phyloP scores from a whole-genome alignment of 2,329 filamentous ascomycete genomes.

The Seiridium unicorne region DNA sequence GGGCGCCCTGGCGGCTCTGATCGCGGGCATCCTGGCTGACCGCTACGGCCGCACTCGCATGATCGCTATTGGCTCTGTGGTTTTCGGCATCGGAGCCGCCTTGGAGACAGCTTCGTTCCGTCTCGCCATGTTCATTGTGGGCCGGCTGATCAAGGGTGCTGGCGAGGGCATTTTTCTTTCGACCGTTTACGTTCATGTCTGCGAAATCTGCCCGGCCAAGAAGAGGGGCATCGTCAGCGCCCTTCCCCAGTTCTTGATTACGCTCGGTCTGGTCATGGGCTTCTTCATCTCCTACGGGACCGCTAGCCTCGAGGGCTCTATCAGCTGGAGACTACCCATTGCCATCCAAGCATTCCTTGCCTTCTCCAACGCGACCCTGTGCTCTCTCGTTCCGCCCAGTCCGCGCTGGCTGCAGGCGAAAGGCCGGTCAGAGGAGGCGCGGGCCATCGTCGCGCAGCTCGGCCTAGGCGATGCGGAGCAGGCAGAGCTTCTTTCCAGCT shows the following conservation, averaged over 20 bases:
- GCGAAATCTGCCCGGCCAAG: slow-evolving; percentile 55
- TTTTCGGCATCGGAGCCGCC: slow-evolving; percentile 39
- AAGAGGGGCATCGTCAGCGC: slow-evolving; percentile 51
- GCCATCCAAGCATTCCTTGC: slow-evolving; percentile 35
- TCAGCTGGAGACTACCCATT: slow-evolving; percentile 57
- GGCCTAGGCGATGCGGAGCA: slow-evolving; percentile 41
- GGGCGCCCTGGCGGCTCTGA: slow-evolving; percentile 56
- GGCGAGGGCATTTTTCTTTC: slow-evolving; percentile 58
- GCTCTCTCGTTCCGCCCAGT: slow-evolving; percentile 40
- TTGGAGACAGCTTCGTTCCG: slow-evolving; percentile 18
- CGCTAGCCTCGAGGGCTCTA: slow-evolving; percentile 29
- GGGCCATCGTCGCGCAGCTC: slow-evolving; percentile 34
- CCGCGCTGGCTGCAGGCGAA: slow-evolving; percentile 54
- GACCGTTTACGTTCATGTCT: slow-evolving; percentile 51
- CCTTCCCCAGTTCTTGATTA: slow-evolving; percentile 51
- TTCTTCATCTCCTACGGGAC: slow-evolving; percentile 63
- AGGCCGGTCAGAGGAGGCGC: slow-evolving; percentile 42
- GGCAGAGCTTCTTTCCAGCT: slow-evolving; percentile 33
- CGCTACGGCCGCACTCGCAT: slow-evolving; percentile 49
- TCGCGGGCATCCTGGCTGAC: slow-evolving; percentile 54
- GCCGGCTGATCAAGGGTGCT: slow-evolving; percentile 52
- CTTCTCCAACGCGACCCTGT: slow-evolving; percentile 26
- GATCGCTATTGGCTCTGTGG: slow-evolving; percentile 48
- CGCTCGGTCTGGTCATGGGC: slow-evolving; percentile 49
- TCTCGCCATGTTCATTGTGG: slow-evolving; percentile 33